A percentile compares a stretch with the other conserved stretches of the same genome.
Conservation (phyloP, 371 early-diverging fungal species). For the Lichtheimia ornata region DNA sequence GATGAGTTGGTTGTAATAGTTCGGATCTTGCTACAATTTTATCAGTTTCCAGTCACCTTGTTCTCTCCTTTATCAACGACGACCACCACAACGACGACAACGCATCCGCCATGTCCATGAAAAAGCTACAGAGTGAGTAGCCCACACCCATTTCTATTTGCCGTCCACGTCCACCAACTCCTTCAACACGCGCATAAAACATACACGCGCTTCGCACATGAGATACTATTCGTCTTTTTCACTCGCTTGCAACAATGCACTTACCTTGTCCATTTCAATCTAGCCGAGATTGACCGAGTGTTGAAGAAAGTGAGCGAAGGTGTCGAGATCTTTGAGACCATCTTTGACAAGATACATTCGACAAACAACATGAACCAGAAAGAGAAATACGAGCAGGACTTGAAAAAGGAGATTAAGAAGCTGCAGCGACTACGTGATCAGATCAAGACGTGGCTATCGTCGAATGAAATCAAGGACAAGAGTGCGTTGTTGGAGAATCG, state of each 20-base stretch:
- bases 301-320: constrained; percentile 96
- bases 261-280: constrained; percentile 1
- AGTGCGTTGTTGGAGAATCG: constrained; percentile 83
- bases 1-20: too few relatives aligned
- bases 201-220: not conserved
- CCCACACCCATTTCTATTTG: not conserved
- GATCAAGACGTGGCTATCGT: constrained; percentile 93
- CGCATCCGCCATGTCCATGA: constrained; percentile 29
- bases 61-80: too few relatives aligned
- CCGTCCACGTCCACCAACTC: not conserved
- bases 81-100: too few relatives aligned
- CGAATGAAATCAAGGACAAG: constrained; percentile 96
- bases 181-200: constrained; percentile 1
- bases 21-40: too few relatives aligned
- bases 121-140: constrained; percentile 42
- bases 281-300: constrained; percentile 91
- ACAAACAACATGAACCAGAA: constrained; percentile 86
- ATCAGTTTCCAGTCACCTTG: too few relatives aligned
- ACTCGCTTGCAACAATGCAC: not conserved
- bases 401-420: constrained; percentile 99
- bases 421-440: constrained; percentile 94
- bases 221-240: not conserved
- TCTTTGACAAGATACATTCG: constrained; percentile 85
- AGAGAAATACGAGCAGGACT: constrained; percentile 93
- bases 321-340: constrained; percentile 90